Evolutionary conservation across 2,329 filamentous ascomycete species (phyloP).

Genomic region (Sclerotinia borealis): DNA sequence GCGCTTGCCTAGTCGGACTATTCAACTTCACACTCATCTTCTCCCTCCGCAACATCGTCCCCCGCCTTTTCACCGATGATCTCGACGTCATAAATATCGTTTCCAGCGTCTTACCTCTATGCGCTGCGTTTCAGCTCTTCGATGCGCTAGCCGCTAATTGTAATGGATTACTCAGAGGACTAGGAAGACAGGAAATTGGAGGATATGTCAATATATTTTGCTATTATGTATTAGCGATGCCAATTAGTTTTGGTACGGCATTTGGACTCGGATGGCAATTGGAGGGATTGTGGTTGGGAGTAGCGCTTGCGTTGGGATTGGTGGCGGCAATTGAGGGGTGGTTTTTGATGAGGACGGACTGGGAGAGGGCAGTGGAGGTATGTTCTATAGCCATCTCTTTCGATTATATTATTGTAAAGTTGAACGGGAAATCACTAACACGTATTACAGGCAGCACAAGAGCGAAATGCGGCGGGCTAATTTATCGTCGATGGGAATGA

Average conservation of each 20-base stretch:
- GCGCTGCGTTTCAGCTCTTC: constrained; percentile 84
- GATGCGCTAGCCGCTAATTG: constrained; percentile 74
- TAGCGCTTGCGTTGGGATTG: constrained; percentile 54
- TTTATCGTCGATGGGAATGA: not conserved
- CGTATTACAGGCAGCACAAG: constrained; percentile 41
- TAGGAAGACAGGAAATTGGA: constrained; percentile 84
- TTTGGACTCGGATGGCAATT: constrained; percentile 75
- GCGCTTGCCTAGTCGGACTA: constrained; percentile 64
- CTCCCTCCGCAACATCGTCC: constrained; percentile 64
- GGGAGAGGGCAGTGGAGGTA: constrained; percentile 50
- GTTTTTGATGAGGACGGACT: constrained; percentile 50
- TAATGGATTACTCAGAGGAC: constrained; percentile 77
- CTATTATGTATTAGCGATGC: constrained; percentile 83
- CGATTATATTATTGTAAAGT: not conserved
- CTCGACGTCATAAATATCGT: constrained; percentile 62
- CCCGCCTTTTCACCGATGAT: constrained; percentile 72
- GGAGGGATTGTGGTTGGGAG: constrained; percentile 73
- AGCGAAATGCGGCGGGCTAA: constrained; percentile 44
- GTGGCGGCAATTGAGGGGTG: constrained; percentile 50
- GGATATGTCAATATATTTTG: constrained; percentile 81
- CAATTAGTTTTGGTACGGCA: constrained; percentile 70
- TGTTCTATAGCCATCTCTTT: not conserved
- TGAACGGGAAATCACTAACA: not conserved
- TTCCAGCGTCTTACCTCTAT: constrained; percentile 66
- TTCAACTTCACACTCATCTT: constrained; percentile 70